phyloP scores from a whole-genome alignment of 306 rosid species.

The Datisca glomerata region DNA sequence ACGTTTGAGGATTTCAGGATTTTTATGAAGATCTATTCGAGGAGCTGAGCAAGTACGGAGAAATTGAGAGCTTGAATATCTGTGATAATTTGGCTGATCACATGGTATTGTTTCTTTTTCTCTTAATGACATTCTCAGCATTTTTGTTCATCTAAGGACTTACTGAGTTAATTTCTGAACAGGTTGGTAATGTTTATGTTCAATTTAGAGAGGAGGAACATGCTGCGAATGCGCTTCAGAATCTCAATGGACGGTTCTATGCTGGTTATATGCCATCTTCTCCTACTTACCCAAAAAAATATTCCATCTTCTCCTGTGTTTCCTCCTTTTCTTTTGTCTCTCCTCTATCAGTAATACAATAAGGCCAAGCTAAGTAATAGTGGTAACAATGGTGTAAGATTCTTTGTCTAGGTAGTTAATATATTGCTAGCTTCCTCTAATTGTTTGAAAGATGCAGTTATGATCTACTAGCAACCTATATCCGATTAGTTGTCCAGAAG shows the following conservation, averaged over 20 bases:
- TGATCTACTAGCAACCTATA: too few relatives aligned
- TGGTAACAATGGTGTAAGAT: too few relatives aligned
- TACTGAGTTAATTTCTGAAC: conserved; percentile 5
- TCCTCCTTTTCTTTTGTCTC: neutral
- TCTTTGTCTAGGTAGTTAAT: too few relatives aligned
- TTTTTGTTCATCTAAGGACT: conserved; percentile 2
- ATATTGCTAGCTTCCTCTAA: too few relatives aligned
- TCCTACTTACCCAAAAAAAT: too few relatives aligned
- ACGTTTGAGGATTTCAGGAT: conserved; percentile 26
- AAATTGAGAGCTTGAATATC: conserved; percentile 86
- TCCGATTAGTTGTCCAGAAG: too few relatives aligned
- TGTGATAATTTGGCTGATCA: conserved; percentile 97
- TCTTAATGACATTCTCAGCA: neutral
- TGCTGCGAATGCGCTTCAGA: conserved; percentile 82
- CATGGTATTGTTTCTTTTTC: conserved; percentile 34
- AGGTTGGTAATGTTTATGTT: conserved; percentile 93
- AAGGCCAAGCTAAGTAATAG: too few relatives aligned
- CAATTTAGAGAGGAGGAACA: conserved; percentile 91
- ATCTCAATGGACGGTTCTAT: conserved; percentile 84
- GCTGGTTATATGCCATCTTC: conserved; percentile 35
- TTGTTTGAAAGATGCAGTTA: too few relatives aligned
- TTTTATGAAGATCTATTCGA: conserved; percentile 94
- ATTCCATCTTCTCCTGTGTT: too few relatives aligned
- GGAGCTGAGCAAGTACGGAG: conserved; percentile 92
- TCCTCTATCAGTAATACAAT: too few relatives aligned